These are phyloP conservation scores for Aspergillus tanneri DNA, from an alignment of 2,329 filamentous ascomycete species.

Conservation along the genomic window DNA sequence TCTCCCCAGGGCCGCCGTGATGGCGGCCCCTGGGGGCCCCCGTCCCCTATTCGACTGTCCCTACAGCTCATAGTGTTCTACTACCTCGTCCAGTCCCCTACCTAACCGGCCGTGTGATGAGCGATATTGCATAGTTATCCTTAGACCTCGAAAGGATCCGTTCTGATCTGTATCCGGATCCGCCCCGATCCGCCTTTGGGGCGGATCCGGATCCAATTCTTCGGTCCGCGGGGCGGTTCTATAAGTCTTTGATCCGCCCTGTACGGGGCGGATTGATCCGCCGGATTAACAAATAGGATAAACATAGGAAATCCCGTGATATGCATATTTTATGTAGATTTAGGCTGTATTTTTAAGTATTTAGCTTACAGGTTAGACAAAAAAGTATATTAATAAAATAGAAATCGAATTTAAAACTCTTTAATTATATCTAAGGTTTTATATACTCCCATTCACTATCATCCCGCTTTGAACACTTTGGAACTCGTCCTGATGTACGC, in stretches of 20 bases:
- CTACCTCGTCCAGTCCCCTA: no score
- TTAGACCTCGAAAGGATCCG: neutral
- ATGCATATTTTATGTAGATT: neutral
- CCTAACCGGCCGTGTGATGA: no score
- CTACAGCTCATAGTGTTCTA: no score
- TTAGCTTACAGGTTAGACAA: neutral
- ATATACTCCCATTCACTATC: neutral
- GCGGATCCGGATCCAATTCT: neutral
- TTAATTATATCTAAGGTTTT: neutral
- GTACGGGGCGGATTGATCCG: neutral
- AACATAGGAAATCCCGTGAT: neutral
- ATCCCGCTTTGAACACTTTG: slow-evolving; percentile 2
- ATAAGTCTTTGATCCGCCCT: neutral
- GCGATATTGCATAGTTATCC: no score
- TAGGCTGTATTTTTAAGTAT: neutral
- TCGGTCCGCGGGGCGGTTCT: neutral
- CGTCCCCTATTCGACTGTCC: no score
- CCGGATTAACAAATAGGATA: neutral
- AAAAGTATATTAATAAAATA: neutral
- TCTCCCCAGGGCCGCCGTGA: no score
- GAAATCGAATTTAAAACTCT: neutral
- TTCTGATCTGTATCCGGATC: neutral
- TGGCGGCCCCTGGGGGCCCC: no score
- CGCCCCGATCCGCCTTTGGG: no score
- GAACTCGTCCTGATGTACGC: slow-evolving; percentile 1